Conservation (phyloP, 2,329 filamentous ascomycete species). For the Calonectria multiphialidica region DNA sequence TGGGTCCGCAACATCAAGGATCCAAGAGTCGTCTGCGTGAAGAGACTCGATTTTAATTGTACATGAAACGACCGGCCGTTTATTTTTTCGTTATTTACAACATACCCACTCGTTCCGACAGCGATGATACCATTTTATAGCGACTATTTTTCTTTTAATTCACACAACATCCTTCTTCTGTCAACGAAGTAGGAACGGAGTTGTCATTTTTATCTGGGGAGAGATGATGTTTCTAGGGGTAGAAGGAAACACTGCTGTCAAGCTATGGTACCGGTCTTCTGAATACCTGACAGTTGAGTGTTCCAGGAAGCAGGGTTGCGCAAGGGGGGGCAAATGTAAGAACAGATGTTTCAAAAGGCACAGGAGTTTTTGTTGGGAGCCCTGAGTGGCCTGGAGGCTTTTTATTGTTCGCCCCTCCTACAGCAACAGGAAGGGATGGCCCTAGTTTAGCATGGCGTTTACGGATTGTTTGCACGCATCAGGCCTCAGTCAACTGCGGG, state of each 20-base stretch:
- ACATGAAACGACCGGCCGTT: conserved; percentile 34
- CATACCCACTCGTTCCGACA: conserved; percentile 49
- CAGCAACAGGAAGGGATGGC: conserved; percentile 15
- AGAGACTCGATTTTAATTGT: conserved; percentile 61
- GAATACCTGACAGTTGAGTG: not conserved
- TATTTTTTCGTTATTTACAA: conserved; percentile 43
- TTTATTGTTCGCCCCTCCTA: conserved; percentile 4
- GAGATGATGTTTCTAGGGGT: conserved; percentile 1
- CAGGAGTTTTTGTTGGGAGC: conserved; percentile 11
- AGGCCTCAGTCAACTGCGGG: not conserved
- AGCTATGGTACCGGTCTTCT: not conserved
- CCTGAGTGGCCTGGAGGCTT: conserved; percentile 10
- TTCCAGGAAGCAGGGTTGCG: not conserved
- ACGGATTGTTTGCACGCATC: conserved; percentile 19
- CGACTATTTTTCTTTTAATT: conserved; percentile 38
- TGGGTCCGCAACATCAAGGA: conserved; percentile 61
- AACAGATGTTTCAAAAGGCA: conserved; percentile 21
- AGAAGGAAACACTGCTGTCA: not conserved
- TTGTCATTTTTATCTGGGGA: not conserved
- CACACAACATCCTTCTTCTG: conserved; percentile 20
- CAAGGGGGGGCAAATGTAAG: conserved; percentile 18
- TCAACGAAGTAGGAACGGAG: not conserved
- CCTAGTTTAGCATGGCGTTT: conserved; percentile 32
- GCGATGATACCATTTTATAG: conserved; percentile 46
- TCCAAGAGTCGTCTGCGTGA: conserved; percentile 68